Percentiles rank a stretch among this genome's conserved stretches.
phyloP scores from a whole-genome alignment of 2,329 filamentous ascomycete genomes.

The Aspergillus sp. region DNA sequence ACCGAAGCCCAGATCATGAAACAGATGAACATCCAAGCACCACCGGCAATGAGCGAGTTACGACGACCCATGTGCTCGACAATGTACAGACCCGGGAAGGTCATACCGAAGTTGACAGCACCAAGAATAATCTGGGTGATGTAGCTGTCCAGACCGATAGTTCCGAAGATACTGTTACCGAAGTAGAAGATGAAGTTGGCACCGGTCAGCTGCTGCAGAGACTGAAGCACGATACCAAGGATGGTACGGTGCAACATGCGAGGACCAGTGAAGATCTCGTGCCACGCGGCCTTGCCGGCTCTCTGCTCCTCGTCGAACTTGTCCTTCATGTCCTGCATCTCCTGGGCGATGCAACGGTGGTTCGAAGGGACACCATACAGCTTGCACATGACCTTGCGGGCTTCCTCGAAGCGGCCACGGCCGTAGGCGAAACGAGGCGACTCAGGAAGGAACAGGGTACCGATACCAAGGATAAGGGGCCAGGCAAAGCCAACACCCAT shows the following conservation, averaged over 20 bases:
- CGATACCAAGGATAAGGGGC: constrained; percentile 48
- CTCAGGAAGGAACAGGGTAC: constrained; percentile 52
- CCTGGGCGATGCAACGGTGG: constrained; percentile 49
- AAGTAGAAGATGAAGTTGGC: constrained; percentile 49
- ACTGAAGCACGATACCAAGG: constrained; percentile 41
- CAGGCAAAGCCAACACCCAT: constrained; percentile 56
- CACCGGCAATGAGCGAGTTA: constrained; percentile 60
- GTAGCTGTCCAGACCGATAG: constrained; percentile 60
- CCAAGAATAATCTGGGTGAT: constrained; percentile 61
- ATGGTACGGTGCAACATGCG: constrained; percentile 42
- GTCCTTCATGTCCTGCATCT: constrained; percentile 52
- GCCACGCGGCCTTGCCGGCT: constrained; percentile 34
- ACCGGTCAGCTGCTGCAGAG: constrained; percentile 43
- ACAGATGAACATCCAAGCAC: constrained; percentile 62
- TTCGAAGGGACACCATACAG: constrained; percentile 51
- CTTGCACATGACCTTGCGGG: constrained; percentile 47
- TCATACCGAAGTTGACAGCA: constrained; percentile 62
- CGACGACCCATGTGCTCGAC: constrained; percentile 65
- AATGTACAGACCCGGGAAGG: constrained; percentile 61
- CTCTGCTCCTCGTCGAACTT: constrained; percentile 52
- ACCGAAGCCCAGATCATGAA: constrained; percentile 54
- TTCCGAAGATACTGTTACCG: constrained; percentile 56
- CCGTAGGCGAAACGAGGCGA: constrained; percentile 55
- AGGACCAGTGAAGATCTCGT: constrained; percentile 42
- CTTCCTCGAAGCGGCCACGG: constrained; percentile 45